A percentile compares a stretch with the other conserved stretches of the same genome.
phyloP scores from a whole-genome alignment of 208 protist species.

The Crithidia expoeki region DNA sequence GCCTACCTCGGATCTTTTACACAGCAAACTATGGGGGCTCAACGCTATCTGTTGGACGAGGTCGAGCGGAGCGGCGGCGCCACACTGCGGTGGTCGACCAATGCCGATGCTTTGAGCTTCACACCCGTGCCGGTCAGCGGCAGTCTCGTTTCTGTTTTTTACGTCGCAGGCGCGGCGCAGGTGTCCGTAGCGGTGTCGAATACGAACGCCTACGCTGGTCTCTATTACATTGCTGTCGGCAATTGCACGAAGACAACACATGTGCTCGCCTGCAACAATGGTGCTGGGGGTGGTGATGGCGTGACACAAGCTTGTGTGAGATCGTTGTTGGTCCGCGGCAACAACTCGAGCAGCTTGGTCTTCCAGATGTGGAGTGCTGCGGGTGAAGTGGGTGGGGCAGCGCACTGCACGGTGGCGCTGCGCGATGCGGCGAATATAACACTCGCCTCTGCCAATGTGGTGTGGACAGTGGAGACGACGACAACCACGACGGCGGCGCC shows the following conservation, averaged over 20 bases:
- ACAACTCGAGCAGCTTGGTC: background rate
- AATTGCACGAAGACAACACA: conserved; percentile 22
- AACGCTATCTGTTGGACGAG: conserved; percentile 38
- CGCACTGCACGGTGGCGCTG: conserved; percentile 41
- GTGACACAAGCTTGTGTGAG: conserved; percentile 20
- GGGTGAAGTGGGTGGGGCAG: conserved; percentile 1
- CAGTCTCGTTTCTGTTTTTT: conserved; percentile 7
- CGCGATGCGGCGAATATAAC: conserved; percentile 32
- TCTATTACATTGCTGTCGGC: conserved; percentile 27
- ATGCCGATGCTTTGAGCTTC: conserved; percentile 49
- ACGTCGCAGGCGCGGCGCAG: conserved; percentile 1
- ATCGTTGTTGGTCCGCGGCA: conserved; percentile 14
- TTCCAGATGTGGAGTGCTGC: conserved; percentile 12
- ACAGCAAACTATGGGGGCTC: background rate
- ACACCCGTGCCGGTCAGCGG: conserved; percentile 39
- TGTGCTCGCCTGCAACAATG: background rate
- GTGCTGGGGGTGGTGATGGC: background rate
- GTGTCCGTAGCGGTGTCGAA: conserved; percentile 18
- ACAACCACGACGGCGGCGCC: conserved; percentile 8
- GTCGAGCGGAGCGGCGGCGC: conserved; percentile 23
- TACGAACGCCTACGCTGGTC: conserved; percentile 19
- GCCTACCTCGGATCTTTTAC: conserved; percentile 40
- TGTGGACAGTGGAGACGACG: conserved; percentile 7
- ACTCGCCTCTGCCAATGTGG: conserved; percentile 25
- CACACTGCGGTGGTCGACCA: conserved; percentile 48